Percentiles rank a stretch among this genome's conserved stretches.
phyloP scores from a whole-genome alignment of 768 basidiomycete genomes.

The Rhizopogon salebrosus region DNA sequence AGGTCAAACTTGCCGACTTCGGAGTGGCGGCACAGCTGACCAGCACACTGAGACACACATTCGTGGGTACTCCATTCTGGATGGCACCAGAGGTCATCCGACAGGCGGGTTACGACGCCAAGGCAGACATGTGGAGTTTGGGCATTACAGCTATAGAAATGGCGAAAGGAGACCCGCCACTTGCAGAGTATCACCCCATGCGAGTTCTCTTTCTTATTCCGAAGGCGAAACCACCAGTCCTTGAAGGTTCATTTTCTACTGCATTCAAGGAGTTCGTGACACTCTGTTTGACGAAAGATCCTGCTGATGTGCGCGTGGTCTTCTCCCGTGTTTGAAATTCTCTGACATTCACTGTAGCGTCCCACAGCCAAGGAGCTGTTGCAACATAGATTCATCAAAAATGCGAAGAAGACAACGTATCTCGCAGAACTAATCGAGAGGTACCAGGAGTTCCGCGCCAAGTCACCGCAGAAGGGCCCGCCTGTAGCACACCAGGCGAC shows the following conservation, averaged over 20 bases:
- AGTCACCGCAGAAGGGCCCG: constrained; percentile 50
- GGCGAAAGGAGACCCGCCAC: constrained; percentile 94
- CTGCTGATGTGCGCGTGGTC: constrained; percentile 51
- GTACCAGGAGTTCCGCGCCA: constrained; percentile 69
- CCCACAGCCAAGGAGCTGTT: constrained; percentile 89
- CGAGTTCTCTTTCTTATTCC: constrained; percentile 96
- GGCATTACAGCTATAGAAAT: constrained; percentile 98
- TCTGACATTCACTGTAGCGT: constrained; percentile 47
- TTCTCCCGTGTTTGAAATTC: not conserved
- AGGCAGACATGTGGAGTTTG: constrained; percentile 97
- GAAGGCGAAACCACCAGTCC: constrained; percentile 86
- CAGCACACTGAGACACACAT: constrained; percentile 90
- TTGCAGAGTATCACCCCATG: constrained; percentile 98
- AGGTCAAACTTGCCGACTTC: constrained; percentile 97
- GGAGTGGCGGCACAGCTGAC: constrained; percentile 98
- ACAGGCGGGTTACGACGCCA: constrained; percentile 92
- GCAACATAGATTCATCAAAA: constrained; percentile 87
- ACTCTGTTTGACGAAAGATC: constrained; percentile 90
- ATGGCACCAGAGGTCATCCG: constrained; percentile 99
- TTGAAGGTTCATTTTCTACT: constrained; percentile 81
- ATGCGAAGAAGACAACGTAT: constrained; percentile 75
- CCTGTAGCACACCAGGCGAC: constrained; percentile 53
- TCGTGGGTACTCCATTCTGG: constrained; percentile 97
- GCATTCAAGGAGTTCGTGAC: constrained; percentile 93
- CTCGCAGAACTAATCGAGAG: constrained; percentile 87